phyloP scores from a whole-genome alignment of 345 rosid species.

The Citrus mangshanensis region DNA sequence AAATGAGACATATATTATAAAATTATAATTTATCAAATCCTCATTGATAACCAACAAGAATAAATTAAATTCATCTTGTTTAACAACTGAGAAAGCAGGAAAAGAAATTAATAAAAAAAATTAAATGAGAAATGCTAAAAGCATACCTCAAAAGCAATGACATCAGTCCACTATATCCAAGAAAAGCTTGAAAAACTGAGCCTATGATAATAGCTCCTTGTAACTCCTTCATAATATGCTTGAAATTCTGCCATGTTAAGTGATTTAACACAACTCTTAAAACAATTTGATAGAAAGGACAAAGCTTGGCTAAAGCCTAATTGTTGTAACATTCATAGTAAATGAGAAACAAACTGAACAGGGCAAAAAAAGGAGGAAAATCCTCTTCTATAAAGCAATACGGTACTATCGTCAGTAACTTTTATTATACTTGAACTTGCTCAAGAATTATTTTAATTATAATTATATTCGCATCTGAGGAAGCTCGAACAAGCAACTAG shows the following conservation, averaged over 20 bases:
- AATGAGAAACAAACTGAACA: not conserved
- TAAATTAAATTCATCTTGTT: not conserved
- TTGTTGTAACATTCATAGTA: not conserved
- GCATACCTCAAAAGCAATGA: conserved; percentile 59
- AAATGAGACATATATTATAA: not conserved
- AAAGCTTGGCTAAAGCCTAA: not conserved
- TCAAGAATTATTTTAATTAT: not conserved
- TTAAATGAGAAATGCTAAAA: not conserved
- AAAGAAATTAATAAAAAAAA: not conserved
- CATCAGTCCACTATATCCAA: conserved; percentile 94
- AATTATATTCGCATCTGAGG: not conserved
- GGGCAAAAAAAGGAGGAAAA: not conserved
- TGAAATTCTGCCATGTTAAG: conserved; percentile 64
- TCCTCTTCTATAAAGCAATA: not conserved
- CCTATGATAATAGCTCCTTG: conserved; percentile 89
- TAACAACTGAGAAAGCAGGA: not conserved
- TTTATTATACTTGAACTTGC: not conserved
- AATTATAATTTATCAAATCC: not conserved
- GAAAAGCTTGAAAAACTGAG: conserved; percentile 81
- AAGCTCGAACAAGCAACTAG: not conserved
- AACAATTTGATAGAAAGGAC: not conserved
- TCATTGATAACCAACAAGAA: not conserved
- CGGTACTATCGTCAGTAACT: not conserved
- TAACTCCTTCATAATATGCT: conserved; percentile 91
- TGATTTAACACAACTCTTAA: conserved; percentile 2